These are phyloP conservation scores for Fonsecaea pugnacius DNA, from an alignment of 2,329 filamentous ascomycete species.

Conservation along the genomic window DNA sequence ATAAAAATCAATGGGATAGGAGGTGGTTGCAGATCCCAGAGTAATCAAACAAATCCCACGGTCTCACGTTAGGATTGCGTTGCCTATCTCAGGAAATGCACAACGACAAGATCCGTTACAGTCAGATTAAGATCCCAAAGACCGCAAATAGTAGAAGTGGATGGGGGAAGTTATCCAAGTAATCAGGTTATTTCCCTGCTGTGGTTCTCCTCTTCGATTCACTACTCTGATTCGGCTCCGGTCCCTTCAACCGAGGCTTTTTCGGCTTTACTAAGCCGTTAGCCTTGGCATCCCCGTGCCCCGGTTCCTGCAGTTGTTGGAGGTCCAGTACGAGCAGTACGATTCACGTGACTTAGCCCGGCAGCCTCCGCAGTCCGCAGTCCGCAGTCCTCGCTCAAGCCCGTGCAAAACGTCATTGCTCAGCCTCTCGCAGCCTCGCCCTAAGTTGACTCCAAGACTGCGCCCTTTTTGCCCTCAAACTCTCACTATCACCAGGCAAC, in stretches of 20 bases:
- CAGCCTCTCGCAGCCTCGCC: slow-evolving; percentile 15
- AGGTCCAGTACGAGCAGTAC: not conserved
- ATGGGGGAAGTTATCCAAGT: not conserved
- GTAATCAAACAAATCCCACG: not conserved
- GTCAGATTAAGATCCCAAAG: not conserved
- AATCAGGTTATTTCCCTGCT: not conserved
- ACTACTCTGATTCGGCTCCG: not conserved
- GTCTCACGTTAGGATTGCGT: not conserved
- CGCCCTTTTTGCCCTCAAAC: slow-evolving; percentile 11
- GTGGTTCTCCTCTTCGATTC: not conserved
- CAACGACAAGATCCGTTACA: not conserved
- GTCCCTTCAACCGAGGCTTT: not conserved
- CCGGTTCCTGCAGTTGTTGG: not conserved
- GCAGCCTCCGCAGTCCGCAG: not conserved
- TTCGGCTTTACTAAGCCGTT: not conserved
- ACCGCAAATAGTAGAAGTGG: not conserved
- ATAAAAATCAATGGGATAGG: not conserved
- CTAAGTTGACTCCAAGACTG: not conserved
- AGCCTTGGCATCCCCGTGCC: not conserved
- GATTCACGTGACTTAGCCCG: not conserved
- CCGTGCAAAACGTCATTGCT: slow-evolving; percentile 6
- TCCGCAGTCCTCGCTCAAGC: not conserved
- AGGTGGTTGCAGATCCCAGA: not conserved
- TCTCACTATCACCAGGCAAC: slow-evolving; percentile 18
- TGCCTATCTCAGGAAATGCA: not conserved